phyloP scores from a whole-genome alignment of 345 rosid species.

The Dimocarpus longan region DNA sequence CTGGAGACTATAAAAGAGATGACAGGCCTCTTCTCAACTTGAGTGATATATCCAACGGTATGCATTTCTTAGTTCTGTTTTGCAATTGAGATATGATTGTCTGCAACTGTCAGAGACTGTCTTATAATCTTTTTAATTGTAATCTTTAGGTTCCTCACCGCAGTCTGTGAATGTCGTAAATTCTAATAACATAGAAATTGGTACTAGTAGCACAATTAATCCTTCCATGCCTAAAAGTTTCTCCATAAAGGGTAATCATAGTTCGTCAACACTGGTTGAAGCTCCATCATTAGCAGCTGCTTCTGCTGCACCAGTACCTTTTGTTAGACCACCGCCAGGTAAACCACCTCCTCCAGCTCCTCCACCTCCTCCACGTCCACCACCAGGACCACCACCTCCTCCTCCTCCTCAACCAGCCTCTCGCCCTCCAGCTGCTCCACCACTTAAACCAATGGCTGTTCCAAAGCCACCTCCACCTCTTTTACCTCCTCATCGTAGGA shows the following conservation, averaged over 20 bases:
- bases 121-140: conserved; percentile 5
- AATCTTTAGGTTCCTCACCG: conserved; percentile 60
- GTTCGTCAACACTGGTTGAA: conserved; percentile 26
- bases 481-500: conserved; percentile 36
- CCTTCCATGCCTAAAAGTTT: conserved; percentile 32
- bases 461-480: conserved; percentile 36
- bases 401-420: conserved; percentile 46
- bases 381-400: conserved; percentile 42
- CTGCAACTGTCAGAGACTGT: background rate
- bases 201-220: conserved; percentile 23
- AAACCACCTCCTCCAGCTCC: conserved; percentile 41
- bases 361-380: conserved; percentile 33
- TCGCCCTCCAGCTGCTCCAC: conserved; percentile 53
- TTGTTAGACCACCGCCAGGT: conserved; percentile 55
- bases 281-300: conserved; percentile 27
- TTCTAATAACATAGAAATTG: conserved; percentile 30
- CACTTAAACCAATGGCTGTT: conserved; percentile 1
- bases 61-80: conserved; percentile 1
- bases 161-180: conserved; percentile 45
- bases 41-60: conserved; percentile 63
- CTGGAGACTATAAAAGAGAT: conserved; percentile 44
- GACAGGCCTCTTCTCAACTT: conserved; percentile 74
- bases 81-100: background rate
- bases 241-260: conserved; percentile 34
- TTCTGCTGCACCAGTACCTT: conserved; percentile 33